Conservation (phyloP, 192 early-diverging fungal species). For the Podila epicladia region DNA sequence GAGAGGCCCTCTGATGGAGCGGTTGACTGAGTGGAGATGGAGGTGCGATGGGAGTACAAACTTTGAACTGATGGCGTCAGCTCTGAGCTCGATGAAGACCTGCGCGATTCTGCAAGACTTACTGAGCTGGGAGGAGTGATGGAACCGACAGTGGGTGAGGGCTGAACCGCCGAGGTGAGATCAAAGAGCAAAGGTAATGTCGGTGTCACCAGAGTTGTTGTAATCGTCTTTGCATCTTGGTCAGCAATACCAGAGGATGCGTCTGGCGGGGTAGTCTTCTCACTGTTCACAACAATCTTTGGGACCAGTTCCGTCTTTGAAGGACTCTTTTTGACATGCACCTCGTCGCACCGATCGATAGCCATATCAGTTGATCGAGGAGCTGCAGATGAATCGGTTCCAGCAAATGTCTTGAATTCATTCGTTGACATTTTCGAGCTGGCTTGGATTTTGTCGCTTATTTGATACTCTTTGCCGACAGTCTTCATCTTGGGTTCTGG, state of each 20-base stretch:
- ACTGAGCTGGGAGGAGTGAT: neutral
- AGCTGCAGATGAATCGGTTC: too few species aligned
- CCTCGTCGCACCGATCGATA: neutral
- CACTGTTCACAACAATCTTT: neutral
- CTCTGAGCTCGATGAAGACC: neutral
- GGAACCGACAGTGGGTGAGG: neutral
- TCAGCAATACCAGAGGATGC: neutral
- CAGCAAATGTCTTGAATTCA: too few species aligned
- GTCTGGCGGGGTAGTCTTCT: neutral
- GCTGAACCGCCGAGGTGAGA: slow-evolving; percentile 27
- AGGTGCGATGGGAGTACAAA: neutral
- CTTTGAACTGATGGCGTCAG: neutral
- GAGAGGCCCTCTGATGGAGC: too few species aligned
- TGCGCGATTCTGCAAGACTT: neutral
- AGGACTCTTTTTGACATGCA: neutral
- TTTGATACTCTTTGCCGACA: too few species aligned
- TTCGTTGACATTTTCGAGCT: too few species aligned
- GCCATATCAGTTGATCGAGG: too few species aligned
- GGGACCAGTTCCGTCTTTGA: neutral
- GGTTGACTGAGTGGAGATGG: neutral
- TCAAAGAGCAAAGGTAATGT: slow-evolving; percentile 31
- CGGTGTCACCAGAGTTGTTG: slow-evolving; percentile 7
- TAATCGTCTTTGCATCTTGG: too few species aligned
- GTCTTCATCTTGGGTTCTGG: too few species aligned
- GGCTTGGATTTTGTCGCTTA: too few species aligned